Conservation (phyloP, 129 eudicot species). For the Tanacetum coccineum region DNA sequence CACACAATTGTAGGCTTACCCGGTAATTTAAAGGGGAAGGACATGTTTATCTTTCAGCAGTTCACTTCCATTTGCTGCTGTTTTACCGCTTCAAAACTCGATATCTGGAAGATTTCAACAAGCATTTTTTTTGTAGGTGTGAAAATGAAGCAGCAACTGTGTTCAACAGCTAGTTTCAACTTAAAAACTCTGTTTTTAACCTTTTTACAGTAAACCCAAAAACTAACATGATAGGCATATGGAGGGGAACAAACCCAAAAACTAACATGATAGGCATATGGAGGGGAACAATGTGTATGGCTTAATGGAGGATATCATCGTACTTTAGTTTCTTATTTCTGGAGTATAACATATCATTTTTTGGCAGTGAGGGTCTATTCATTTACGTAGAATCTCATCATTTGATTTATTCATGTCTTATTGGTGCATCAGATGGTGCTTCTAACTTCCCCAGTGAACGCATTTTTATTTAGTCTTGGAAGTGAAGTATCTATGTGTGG, state of each 20-base stretch:
- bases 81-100: not conserved
- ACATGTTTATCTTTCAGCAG: not conserved
- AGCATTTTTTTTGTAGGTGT: not conserved
- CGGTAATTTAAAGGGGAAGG: not conserved
- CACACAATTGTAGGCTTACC: too few species aligned
- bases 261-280: not conserved
- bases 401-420: not conserved
- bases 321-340: not conserved
- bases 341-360: slow-evolving; percentile 1
- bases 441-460: slow-evolving; percentile 10
- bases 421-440: slow-evolving; percentile 13
- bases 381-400: not conserved
- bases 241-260: too few species aligned
- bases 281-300: not conserved
- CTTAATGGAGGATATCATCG: not conserved
- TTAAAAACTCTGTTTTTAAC: slow-evolving; percentile 1
- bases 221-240: not conserved
- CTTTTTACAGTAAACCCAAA: not conserved
- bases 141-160: slow-evolving; percentile 2
- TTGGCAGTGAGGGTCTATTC: not conserved
- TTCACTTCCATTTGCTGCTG: not conserved
- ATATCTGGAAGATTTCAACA: slow-evolving; percentile 3
- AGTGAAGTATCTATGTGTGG: slow-evolving; percentile 10
- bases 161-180: slow-evolving; percentile 10
- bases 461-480: not conserved